phyloP scores from a whole-genome alignment of 2,329 filamentous ascomycete species.

The Beauveria caledonica region DNA sequence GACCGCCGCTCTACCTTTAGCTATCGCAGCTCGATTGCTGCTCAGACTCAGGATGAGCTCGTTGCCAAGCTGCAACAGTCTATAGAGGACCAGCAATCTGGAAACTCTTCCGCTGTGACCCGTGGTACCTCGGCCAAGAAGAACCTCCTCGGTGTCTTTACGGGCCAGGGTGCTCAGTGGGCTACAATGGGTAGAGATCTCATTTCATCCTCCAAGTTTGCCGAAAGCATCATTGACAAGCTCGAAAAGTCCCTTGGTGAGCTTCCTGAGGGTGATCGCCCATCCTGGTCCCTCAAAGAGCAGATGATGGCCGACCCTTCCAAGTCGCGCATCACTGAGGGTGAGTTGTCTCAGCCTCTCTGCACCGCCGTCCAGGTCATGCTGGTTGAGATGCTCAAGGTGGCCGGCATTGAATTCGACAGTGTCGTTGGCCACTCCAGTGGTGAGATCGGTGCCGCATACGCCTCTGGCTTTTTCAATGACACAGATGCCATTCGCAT shows the following conservation, averaged over 20 bases:
- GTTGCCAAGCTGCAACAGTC: conserved; percentile 10
- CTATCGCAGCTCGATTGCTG: conserved; percentile 14
- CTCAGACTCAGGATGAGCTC: conserved; percentile 11
- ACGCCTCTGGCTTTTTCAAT: conserved; percentile 35
- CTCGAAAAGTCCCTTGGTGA: conserved; percentile 18
- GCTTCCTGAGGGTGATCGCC: conserved; percentile 17
- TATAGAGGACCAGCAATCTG: conserved; percentile 15
- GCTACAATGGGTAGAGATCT: conserved; percentile 25
- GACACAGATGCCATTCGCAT: conserved; percentile 19
- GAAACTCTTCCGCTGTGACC: conserved; percentile 1
- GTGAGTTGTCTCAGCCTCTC: conserved; percentile 23
- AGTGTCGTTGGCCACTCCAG: conserved; percentile 40
- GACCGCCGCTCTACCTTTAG: conserved; percentile 12
- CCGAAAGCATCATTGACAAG: conserved; percentile 13
- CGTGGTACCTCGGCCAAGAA: conserved; percentile 9
- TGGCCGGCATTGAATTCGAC: conserved; percentile 24
- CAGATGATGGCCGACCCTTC: conserved; percentile 16
- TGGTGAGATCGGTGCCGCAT: conserved; percentile 43
- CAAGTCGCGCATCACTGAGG: conserved; percentile 15
- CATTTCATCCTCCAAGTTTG: conserved; percentile 12
- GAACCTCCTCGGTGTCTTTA: conserved; percentile 18
- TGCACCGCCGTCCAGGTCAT: conserved; percentile 24
- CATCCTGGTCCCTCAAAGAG: conserved; percentile 20
- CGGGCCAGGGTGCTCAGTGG: conserved; percentile 28
- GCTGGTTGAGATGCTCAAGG: conserved; percentile 20